Evolutionary conservation across 441 rosid genomes (phyloP).

Genomic region (Croton setiger): DNA sequence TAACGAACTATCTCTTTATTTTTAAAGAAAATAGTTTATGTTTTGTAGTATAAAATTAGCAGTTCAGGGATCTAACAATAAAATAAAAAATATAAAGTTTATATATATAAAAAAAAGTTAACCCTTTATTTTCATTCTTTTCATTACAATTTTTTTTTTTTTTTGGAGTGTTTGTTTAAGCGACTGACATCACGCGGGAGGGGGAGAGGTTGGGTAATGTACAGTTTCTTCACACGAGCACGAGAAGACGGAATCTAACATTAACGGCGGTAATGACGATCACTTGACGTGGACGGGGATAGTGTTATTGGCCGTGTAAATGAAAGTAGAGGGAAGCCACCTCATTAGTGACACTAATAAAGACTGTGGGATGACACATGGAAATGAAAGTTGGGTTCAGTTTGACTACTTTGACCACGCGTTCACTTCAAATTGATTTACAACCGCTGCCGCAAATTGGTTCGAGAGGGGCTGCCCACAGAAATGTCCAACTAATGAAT

Average conservation of each 20-base stretch:
- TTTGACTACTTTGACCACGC: slow-evolving; percentile 7
- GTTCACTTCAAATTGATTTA: neutral
- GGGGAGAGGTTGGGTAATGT: neutral
- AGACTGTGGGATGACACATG: neutral
- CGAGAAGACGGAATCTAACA: neutral
- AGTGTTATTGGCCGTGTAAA: neutral
- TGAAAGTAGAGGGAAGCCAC: neutral
- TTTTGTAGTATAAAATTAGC: too few species aligned
- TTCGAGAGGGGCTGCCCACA: neutral
- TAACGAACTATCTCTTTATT: too few species aligned
- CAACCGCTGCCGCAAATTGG: neutral
- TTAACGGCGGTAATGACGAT: neutral
- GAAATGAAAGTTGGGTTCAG: neutral
- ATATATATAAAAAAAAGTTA: too few species aligned
- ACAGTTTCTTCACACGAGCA: neutral
- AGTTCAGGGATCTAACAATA: too few species aligned
- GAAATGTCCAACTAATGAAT: neutral
- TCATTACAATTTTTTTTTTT: too few species aligned
- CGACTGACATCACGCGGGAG: neutral
- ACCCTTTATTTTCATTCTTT: too few species aligned
- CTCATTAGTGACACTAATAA: slow-evolving; percentile 9
- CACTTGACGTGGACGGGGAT: neutral
- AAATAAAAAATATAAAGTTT: too few species aligned
- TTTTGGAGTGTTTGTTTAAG: too few species aligned
- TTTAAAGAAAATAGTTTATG: too few species aligned